phyloP scores from a whole-genome alignment of 768 basidiomycete genomes.

The Hortiboletus flavorubellus region DNA sequence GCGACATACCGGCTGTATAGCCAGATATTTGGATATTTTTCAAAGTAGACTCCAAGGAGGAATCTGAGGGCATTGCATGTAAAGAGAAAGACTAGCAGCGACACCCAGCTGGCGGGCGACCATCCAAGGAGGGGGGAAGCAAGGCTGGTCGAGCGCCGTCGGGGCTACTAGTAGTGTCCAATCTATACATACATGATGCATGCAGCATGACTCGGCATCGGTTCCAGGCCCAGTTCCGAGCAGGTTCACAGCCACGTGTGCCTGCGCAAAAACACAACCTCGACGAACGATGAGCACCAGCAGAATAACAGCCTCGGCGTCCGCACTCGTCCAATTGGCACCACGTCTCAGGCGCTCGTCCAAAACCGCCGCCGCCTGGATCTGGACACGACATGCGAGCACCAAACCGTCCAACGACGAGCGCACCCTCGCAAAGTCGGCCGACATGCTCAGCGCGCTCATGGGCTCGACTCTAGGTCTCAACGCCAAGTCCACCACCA shows the following conservation, averaged over 20 bases:
- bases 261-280: neutral
- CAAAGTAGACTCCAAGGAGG: neutral
- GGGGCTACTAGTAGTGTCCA: neutral
- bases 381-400: constrained; percentile 12
- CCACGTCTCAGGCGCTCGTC: neutral
- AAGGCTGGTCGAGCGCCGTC: neutral
- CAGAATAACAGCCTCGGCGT: constrained; percentile 3
- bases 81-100: neutral
- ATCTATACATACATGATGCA: too few species aligned
- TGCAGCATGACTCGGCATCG: too few species aligned
- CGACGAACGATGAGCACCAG: constrained; percentile 6
- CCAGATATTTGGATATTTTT: neutral
- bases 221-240: too few species aligned
- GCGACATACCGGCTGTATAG: neutral
- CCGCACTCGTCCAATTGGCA: neutral
- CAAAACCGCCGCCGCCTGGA: neutral
- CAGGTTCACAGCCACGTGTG: neutral
- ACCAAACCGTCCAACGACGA: constrained; percentile 21
- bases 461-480: constrained; percentile 23
- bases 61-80: neutral
- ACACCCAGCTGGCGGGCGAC: neutral
- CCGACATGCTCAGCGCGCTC: constrained; percentile 23
- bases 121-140: neutral
- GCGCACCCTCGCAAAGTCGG: constrained; percentile 21
- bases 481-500: constrained; percentile 2